Evolutionary conservation across 164 flowering plant species (phyloP).

Genomic region (Berberis vulgaris): DNA sequence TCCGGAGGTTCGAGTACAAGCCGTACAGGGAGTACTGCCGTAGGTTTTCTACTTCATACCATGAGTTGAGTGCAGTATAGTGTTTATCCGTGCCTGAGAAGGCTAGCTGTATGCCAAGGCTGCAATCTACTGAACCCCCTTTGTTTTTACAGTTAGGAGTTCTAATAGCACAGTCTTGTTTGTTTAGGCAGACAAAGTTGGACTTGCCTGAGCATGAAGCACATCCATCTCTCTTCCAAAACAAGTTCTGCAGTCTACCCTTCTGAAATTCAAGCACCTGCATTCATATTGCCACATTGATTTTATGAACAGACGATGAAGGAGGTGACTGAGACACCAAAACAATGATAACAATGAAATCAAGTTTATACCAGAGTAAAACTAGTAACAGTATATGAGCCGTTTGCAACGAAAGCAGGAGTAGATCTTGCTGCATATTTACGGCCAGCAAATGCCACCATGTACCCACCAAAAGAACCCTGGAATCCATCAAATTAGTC

Average conservation of each 20-base stretch:
- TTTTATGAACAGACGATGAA: neutral
- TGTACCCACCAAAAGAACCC: constrained; percentile 63
- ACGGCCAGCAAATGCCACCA: constrained; percentile 98
- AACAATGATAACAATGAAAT: neutral
- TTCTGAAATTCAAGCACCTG: constrained; percentile 85
- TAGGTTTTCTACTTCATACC: constrained; percentile 85
- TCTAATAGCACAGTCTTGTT: constrained; percentile 77
- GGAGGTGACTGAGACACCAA: neutral
- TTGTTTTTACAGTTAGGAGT: constrained; percentile 41
- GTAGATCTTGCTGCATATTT: constrained; percentile 89
- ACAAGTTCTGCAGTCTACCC: constrained; percentile 82
- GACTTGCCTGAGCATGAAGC: constrained; percentile 54
- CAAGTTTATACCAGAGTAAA: constrained; percentile 70
- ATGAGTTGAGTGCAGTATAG: constrained; percentile 61
- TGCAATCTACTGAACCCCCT: constrained; percentile 79
- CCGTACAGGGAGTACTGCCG: constrained; percentile 82
- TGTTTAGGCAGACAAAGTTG: constrained; percentile 70
- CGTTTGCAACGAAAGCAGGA: constrained; percentile 78
- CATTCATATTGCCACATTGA: constrained; percentile 1
- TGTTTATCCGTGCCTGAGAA: constrained; percentile 98
- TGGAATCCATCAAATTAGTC: constrained; percentile 16
- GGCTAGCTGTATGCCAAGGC: constrained; percentile 82
- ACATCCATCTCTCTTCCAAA: constrained; percentile 94
- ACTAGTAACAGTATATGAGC: constrained; percentile 66
- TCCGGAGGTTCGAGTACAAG: constrained; percentile 65